Evolutionary conservation across 2,329 filamentous ascomycete species (phyloP).

Genomic region (Aspergillus pseudoterreus): DNA sequence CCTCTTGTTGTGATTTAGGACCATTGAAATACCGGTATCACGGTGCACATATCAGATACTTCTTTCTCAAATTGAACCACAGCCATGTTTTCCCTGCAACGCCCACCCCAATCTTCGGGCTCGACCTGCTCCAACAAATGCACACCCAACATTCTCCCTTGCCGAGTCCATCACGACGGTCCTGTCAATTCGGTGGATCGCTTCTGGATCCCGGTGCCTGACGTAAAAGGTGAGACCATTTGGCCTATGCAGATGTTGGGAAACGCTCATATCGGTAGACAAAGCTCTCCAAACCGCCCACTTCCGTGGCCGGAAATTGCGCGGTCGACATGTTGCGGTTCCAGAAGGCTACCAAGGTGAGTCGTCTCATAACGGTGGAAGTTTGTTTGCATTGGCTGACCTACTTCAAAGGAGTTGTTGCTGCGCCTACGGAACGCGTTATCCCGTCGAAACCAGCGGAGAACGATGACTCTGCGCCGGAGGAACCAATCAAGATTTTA

Average conservation of each 20-base stretch:
- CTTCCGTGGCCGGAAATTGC: slow-evolving; percentile 76
- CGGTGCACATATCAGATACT: too few species aligned
- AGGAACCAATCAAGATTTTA: slow-evolving; percentile 55
- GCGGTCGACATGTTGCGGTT: slow-evolving; percentile 62
- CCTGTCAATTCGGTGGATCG: slow-evolving; percentile 59
- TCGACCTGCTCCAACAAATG: slow-evolving; percentile 33
- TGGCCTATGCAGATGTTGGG: too few species aligned
- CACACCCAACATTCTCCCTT: slow-evolving; percentile 72
- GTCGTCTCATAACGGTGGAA: slow-evolving; percentile 1
- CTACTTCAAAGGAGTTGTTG: slow-evolving; percentile 52
- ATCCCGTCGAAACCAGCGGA: slow-evolving; percentile 34
- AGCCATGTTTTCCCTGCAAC: slow-evolving; percentile 35
- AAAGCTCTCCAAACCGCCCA: slow-evolving; percentile 53
- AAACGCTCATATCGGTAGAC: slow-evolving; percentile 6
- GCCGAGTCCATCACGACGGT: slow-evolving; percentile 74
- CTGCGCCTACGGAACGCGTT: slow-evolving; percentile 45
- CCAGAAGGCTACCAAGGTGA: slow-evolving; percentile 66
- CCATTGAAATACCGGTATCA: background rate
- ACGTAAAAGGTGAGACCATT: slow-evolving; percentile 36
- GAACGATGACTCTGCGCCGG: slow-evolving; percentile 42
- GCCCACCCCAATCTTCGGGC: slow-evolving; percentile 18
- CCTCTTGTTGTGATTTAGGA: background rate
- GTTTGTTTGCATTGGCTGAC: background rate
- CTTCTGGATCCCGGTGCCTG: slow-evolving; percentile 65
- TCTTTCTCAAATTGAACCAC: background rate